Base-by-base conservation (phyloP, 768 basidiomycete genomes). In the Psilocybe tampanensis region DNA sequence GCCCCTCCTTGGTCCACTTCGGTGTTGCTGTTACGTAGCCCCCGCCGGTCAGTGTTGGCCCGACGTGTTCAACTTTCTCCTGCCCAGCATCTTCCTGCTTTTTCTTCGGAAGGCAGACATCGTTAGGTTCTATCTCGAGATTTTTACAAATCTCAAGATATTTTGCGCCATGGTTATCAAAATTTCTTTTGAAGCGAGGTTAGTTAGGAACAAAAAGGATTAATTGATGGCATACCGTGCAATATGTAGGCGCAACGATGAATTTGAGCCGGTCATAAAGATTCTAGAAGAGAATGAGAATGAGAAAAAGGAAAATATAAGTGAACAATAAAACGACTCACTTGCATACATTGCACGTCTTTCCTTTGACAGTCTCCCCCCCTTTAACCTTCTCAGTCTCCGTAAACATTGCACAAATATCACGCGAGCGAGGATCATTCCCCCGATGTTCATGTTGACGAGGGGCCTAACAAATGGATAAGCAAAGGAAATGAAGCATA, bases 1-100 rank as follows among this genome's bases (percentile, higher is more conserved):
- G 54, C 4, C 65, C 68, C 24, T 55, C 55, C 13, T 59, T 56
- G 1, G 54, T 54, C 59, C 66, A 68, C 26, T 63, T 60, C 1
- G 57, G 58, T 23, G 34, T n/a, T 23, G 15, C 3, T 39, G 5
- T 9, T 17, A n/a, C 13, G 11, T 26, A 24, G 21, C 17, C 13
- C n/a, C n/a, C n/a, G n/a, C n/a, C n/a, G n/a, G n/a, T n/a, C n/a
- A n/a, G n/a, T n/a, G n/a, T n/a, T n/a, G n/a, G n/a, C n/a, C n/a
- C n/a, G n/a, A n/a, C n/a, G n/a, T n/a, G n/a, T n/a, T n/a, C n/a
- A n/a, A n/a, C n/a, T n/a, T n/a, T n/a, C n/a, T n/a, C n/a, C n/a
- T n/a, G n/a, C n/a, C n/a, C n/a, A n/a, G n/a, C n/a, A n/a, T n/a
- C n/a, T n/a, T n/a, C n/a, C n/a, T n/a, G n/a, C n/a, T n/a, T n/a